phyloP scores from a whole-genome alignment of 805 yeast genomes.

The Ogataea philodendri region DNA sequence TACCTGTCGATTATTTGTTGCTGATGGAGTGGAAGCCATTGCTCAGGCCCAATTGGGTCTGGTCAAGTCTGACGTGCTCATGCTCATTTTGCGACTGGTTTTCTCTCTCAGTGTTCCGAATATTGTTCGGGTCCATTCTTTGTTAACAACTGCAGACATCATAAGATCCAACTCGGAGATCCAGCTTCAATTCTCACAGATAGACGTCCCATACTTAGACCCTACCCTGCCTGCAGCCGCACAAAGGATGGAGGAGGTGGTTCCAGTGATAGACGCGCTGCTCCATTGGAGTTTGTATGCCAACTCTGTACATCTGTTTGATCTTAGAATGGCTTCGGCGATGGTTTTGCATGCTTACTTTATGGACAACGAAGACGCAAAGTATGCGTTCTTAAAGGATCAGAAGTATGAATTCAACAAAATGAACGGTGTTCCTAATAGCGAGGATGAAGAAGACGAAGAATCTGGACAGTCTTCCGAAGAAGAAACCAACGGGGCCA shows the following conservation, averaged over 20 bases:
- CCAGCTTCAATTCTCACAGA: slow-evolving; percentile 69
- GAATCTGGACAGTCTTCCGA: slow-evolving; percentile 2
- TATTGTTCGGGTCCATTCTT: slow-evolving; percentile 61
- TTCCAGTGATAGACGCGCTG: slow-evolving; percentile 74
- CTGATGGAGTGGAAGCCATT: slow-evolving; percentile 69
- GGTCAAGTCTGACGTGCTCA: slow-evolving; percentile 58
- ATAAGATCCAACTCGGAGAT: slow-evolving; percentile 63
- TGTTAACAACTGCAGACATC: slow-evolving; percentile 74
- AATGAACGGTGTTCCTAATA: slow-evolving; percentile 24
- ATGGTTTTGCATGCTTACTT: slow-evolving; percentile 67
- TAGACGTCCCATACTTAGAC: slow-evolving; percentile 91
- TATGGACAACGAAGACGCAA: slow-evolving; percentile 58
- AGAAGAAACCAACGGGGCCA: slow-evolving; percentile 1
- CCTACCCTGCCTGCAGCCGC: slow-evolving; percentile 42
- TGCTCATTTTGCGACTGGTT: slow-evolving; percentile 64
- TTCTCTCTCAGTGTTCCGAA: slow-evolving; percentile 67
- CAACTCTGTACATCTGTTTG: slow-evolving; percentile 83
- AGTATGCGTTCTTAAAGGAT: slow-evolving; percentile 58
- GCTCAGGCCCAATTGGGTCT: slow-evolving; percentile 59
- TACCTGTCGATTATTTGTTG: slow-evolving; percentile 68
- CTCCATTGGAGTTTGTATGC: slow-evolving; percentile 78
- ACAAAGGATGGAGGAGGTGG: slow-evolving; percentile 34
- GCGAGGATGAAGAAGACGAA: slow-evolving; percentile 14
- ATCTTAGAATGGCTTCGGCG: slow-evolving; percentile 72
- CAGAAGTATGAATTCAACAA: slow-evolving; percentile 52